Evolutionary conservation across 345 rosid species (phyloP).

Genomic region (Populus deltoides): DNA sequence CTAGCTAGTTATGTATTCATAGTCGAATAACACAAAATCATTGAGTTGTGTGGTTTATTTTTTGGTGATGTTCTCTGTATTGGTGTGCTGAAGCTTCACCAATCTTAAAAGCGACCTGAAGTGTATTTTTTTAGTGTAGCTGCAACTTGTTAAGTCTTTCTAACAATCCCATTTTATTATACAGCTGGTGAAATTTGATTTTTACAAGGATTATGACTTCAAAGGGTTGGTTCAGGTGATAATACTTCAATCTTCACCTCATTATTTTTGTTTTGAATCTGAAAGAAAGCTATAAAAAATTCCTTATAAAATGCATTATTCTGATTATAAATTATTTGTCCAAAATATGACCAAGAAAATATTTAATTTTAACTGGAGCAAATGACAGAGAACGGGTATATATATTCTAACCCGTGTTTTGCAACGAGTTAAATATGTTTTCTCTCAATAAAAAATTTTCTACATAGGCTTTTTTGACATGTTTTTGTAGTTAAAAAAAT

Average conservation of each 20-base stretch:
- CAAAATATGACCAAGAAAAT: background rate
- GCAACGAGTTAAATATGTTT: too few species aligned
- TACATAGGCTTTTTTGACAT: too few species aligned
- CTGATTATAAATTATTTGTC: background rate
- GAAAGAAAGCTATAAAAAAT: background rate
- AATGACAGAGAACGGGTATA: too few species aligned
- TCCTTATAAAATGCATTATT: background rate
- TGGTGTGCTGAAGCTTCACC: too few species aligned
- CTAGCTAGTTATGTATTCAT: too few species aligned
- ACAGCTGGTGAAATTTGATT: too few species aligned
- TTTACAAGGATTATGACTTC: background rate
- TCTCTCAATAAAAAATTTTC: rapidly evolving
- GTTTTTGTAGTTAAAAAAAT: too few species aligned
- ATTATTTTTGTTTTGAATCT: background rate
- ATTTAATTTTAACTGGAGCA: background rate
- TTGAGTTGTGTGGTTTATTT: too few species aligned
- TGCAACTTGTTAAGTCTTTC: too few species aligned
- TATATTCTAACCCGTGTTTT: rapidly evolving
- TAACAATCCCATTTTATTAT: too few species aligned
- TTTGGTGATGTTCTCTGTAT: too few species aligned
- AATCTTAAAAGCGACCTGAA: background rate
- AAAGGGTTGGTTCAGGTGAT: background rate
- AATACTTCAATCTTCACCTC: background rate
- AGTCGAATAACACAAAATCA: too few species aligned
- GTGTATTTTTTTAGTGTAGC: background rate